phyloP scores from a whole-genome alignment of 345 rosid species.

The Populus simonii region DNA sequence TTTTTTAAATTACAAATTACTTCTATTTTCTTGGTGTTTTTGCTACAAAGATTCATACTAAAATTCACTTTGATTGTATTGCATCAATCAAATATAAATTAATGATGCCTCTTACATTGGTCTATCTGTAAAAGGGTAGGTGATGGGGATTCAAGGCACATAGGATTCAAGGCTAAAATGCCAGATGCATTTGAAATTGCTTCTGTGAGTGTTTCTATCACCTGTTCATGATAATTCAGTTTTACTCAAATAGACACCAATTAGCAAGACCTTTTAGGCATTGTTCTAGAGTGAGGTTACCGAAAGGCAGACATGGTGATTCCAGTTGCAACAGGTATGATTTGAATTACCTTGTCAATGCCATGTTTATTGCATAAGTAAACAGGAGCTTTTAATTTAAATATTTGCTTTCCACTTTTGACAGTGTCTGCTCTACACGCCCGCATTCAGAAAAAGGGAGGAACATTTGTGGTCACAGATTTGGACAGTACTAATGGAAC shows the following conservation, averaged over 20 bases:
- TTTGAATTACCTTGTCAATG: not conserved
- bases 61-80: not conserved
- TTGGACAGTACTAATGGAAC: conserved; percentile 91
- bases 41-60: too few species aligned
- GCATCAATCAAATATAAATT: not conserved
- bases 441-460: conserved; percentile 60
- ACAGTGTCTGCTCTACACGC: conserved; percentile 84
- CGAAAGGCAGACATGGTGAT: conserved; percentile 85
- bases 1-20: too few species aligned
- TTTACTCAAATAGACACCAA: not conserved
- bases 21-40: too few species aligned
- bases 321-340: conserved; percentile 80
- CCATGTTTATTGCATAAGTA: not conserved
- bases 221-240: not conserved
- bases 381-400: too few species aligned
- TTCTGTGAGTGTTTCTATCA: conserved; percentile 42
- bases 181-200: conserved; percentile 75
- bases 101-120: too few species aligned
- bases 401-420: too few species aligned
- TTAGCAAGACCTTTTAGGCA: not conserved
- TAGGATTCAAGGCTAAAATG: conserved; percentile 70
- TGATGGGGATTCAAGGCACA: conserved; percentile 81
- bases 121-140: conserved; percentile 26
- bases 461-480: conserved; percentile 61
- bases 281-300: conserved; percentile 52